Evolutionary conservation across 768 basidiomycete genomes (phyloP), one percentile per base, ranked within the genome.

Genomic region (Suillus luteus): DNA sequence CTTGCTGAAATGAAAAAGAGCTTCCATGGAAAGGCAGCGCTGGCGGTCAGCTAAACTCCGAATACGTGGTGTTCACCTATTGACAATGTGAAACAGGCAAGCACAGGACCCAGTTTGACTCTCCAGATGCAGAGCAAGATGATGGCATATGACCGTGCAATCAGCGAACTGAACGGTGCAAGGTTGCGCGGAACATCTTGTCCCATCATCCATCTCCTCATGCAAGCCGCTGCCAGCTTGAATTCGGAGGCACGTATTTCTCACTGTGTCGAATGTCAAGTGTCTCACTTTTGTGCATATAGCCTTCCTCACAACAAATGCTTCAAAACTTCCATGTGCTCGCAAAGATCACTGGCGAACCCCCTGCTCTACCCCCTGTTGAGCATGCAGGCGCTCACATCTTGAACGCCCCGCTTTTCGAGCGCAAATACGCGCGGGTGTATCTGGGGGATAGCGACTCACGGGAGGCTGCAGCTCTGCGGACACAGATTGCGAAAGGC

Each of bases 81-180:
- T 70, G 44, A 73, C 61, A 24, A 48, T 59, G 62, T 64, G 48
- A 33, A 60, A 12, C 65, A 83, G 78, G 72, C 82, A 51, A 78
- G 79, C 61, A 76, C 80, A 1, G 78, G 82, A 1, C 86, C 89
- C 1, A 86, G 82, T 64, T 76, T 89, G 24, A 86, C 83, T 15
- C 74, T 92, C 46, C 91, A 93, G 71, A 91, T 91, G 89, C 95
- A 96, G 75, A 87, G 84, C 76, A 93, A 92, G 77, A 95, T 98
- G 95, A 93, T 98, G 91, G 89, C 87, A 14, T 99, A 98, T 74
- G 92, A 96, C 79, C 86, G 87, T 55, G 88, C 92, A 38, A 80
- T 98, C 49, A 80, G 84, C 8, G 87, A 92, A 27, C 79, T 98
- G 59, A 95, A 97, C 78, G 76, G 81, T 44, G 85, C 91, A 1